These are phyloP conservation scores for Magnolia kwangsiensis DNA, from an alignment of 164 flowering plant genomes.

Conservation along the genomic window DNA sequence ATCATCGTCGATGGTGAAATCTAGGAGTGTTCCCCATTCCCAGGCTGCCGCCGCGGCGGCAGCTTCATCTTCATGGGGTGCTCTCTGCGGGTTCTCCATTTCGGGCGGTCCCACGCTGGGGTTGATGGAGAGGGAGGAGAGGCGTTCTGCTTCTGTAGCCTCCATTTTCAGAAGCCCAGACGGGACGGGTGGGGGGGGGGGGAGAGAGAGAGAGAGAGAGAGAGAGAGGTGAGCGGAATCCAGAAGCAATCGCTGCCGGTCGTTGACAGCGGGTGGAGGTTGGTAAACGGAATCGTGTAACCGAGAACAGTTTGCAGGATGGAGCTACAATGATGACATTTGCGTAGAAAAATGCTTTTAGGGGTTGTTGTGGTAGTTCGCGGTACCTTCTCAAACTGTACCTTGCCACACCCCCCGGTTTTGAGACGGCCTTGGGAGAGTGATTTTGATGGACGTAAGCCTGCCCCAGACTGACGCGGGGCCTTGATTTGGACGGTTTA, in stretches of 20 bases:
- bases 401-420: background rate
- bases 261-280: background rate
- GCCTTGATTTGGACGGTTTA: too few relatives aligned
- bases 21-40: slow-evolving; percentile 51
- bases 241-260: background rate
- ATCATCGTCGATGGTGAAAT: slow-evolving; percentile 37
- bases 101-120: background rate
- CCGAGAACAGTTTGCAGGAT: background rate
- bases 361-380: background rate
- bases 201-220: background rate
- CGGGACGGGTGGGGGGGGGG: too few relatives aligned
- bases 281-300: background rate
- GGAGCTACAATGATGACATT: background rate
- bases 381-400: background rate
- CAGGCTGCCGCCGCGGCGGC: slow-evolving; percentile 21
- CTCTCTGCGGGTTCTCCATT: slow-evolving; percentile 11
- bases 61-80: background rate
- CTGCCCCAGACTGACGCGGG: too few relatives aligned
- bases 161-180: background rate
- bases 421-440: too few relatives aligned
- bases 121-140: background rate
- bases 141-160: background rate
- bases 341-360: background rate
- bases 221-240: background rate
- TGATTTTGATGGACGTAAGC: too few relatives aligned